Conservation (phyloP, 768 basidiomycete genomes). For the Chalciporus chontae region DNA sequence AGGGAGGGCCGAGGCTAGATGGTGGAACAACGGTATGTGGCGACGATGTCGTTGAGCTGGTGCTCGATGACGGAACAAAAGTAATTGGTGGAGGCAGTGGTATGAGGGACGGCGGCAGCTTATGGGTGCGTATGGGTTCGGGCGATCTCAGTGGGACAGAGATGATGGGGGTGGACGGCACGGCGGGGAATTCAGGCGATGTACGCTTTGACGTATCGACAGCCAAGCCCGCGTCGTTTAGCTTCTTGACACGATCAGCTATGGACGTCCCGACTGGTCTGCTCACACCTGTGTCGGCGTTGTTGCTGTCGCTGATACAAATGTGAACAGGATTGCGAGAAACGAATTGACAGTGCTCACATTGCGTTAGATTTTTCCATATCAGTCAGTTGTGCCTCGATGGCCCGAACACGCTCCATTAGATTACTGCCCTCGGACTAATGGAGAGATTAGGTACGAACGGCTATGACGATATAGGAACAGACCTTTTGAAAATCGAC, state of each 20-base stretch:
- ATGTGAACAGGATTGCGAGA: constrained; percentile 11
- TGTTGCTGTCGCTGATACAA: constrained; percentile 10
- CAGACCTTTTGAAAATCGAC: constrained; percentile 62
- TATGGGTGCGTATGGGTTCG: constrained; percentile 34
- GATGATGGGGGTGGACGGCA: constrained; percentile 28
- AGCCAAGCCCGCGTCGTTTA: constrained; percentile 69
- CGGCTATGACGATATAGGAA: constrained; percentile 13
- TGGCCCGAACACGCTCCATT: constrained; percentile 36
- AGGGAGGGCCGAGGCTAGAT: constrained; percentile 71
- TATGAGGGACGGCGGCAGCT: constrained; percentile 35
- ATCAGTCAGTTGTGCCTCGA: constrained; percentile 46
- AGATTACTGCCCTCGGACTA: constrained; percentile 40
- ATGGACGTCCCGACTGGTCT: constrained; percentile 62
- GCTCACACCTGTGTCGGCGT: constrained; percentile 33
- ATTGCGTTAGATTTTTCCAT: constrained; percentile 38
- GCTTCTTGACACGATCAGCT: constrained; percentile 73
- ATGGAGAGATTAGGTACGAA: constrained; percentile 11
- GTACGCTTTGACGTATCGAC: constrained; percentile 54
- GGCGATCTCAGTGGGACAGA: constrained; percentile 28
- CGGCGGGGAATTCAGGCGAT: constrained; percentile 48
- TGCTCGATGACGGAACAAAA: constrained; percentile 21
- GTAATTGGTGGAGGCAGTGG: constrained; percentile 22
- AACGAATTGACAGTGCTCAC: constrained; percentile 20
- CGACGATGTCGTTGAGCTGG: constrained; percentile 38
- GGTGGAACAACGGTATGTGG: constrained; percentile 68